Conservation (phyloP, 176 grass and related monocot genomes). For the Oryza australiensis region DNA sequence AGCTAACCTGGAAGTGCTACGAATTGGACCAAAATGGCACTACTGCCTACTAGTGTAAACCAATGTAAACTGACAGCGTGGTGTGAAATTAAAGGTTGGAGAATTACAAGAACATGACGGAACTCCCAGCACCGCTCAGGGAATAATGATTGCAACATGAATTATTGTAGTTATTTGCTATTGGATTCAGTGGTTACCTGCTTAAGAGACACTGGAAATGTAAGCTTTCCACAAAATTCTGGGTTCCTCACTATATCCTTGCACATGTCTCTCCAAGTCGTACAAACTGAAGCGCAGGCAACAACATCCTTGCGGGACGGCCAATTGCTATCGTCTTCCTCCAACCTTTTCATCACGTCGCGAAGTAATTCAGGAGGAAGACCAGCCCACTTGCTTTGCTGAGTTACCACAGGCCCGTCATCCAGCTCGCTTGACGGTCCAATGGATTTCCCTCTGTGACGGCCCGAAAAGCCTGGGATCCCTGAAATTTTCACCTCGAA, state of each 20-base stretch:
- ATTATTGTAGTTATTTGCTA: background rate
- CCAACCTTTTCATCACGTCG: constrained; percentile 69
- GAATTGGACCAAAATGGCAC: background rate
- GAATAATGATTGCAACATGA: background rate
- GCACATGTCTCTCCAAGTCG: constrained; percentile 76
- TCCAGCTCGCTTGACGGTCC: constrained; percentile 41
- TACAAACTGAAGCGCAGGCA: constrained; percentile 72
- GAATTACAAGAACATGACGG: background rate
- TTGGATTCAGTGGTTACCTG: constrained; percentile 55
- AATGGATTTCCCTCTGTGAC: constrained; percentile 51
- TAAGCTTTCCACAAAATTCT: constrained; percentile 80
- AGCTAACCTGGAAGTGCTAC: background rate
- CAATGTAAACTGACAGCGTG: background rate
- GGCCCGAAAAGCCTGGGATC: constrained; percentile 37
- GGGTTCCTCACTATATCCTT: constrained; percentile 87
- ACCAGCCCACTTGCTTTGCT: constrained; percentile 56
- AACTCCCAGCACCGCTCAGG: background rate
- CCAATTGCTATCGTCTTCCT: constrained; percentile 76
- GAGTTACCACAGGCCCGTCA: constrained; percentile 34
- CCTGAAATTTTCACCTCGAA: constrained; percentile 67
- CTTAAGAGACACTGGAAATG: constrained; percentile 87
- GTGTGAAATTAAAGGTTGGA: background rate
- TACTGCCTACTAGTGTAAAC: background rate
- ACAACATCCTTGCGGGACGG: constrained; percentile 88
- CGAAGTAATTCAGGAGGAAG: constrained; percentile 81